A percentile compares a stretch with the other conserved stretches of the same genome.
phyloP scores from a whole-genome alignment of 495 filamentous ascomycete species.

The Aspergillus steynii region DNA sequence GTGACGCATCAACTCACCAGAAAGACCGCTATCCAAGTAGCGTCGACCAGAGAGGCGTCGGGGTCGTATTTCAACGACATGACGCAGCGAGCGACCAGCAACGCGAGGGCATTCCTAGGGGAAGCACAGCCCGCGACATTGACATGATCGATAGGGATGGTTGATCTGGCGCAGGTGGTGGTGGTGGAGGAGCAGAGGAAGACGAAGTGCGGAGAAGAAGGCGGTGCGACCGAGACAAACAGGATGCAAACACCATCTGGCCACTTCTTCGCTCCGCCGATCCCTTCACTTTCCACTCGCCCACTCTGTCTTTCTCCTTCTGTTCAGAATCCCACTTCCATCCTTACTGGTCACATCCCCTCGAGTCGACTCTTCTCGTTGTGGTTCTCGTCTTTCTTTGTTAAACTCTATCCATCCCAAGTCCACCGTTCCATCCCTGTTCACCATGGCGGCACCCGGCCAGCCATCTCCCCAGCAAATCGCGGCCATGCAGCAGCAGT shows the following conservation, averaged over 20 bases:
- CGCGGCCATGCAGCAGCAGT: constrained; percentile 76
- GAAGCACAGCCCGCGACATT: not conserved
- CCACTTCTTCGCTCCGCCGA: constrained; percentile 28
- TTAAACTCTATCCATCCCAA: not conserved
- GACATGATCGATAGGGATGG: not conserved
- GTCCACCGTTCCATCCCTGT: constrained; percentile 7
- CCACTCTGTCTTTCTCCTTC: not conserved
- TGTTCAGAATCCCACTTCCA: no score
- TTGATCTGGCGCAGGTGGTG: not conserved
- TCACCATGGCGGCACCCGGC: constrained; percentile 52
- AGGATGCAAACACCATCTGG: constrained; percentile 35
- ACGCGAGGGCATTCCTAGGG: constrained; percentile 1
- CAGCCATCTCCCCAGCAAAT: constrained; percentile 87
- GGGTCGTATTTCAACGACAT: constrained; percentile 40
- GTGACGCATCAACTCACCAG: constrained; percentile 28
- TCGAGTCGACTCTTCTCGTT: not conserved
- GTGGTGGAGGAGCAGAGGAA: not conserved
- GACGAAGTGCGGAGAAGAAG: constrained; percentile 10
- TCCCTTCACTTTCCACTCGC: not conserved
- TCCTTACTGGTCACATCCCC: no score
- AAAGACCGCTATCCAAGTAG: constrained; percentile 38
- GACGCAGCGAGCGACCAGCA: constrained; percentile 10
- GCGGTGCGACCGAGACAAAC: constrained; percentile 7
- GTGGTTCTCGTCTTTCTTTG: not conserved
- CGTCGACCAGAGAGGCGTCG: constrained; percentile 30